Base-by-base conservation (phyloP, 1,284 basidiomycete species). In the Exobasidium rhododendri region DNA sequence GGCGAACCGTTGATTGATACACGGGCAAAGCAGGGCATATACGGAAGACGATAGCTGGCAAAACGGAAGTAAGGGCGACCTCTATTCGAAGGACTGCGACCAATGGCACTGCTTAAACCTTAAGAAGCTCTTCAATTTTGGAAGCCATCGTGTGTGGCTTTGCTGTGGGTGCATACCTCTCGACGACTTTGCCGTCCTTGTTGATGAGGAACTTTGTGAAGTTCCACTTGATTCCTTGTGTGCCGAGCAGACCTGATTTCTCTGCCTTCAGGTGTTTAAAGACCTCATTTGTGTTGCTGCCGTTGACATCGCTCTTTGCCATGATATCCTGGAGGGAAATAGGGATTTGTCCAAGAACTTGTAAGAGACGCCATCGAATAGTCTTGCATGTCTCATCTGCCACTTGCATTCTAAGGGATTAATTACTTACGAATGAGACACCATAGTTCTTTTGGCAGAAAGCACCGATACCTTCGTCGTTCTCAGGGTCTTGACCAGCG, bases 261-360 rank as follows among this genome's bases (percentile, higher is more conserved):
- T 90, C 82, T 50, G 83, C 82, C 84, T 94, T 94, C 73, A 94
- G 85, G 86, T 87, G 94, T 64, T 89, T 85, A 83, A 86, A 94
- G 6, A 92, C 89, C 74, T 89, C 85, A 81, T 91, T 92, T 70
- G 84, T 81, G 68, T 82, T 78, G 74, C 88, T 85, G 11, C 92
- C 92, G 79, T 94, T 96, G 59, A 94, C 92, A 58, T 94, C 89
- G 75, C 73, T 83, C 82, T 72, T 83, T 63, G 73, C 69, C 76
- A 79, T 78, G 58, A 79, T 77, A 30, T 74, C 73, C 35, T 40
- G 17, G 7, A 40, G 7, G 17, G 17, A 68, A 79, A 77, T 17
- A 40, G n/a, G n/a, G n/a, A n/a, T n/a, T n/a, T n/a, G n/a, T 40
- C 17, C 30, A 14, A 56, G 26, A 32, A 56, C 29, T 47, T 26